Base-by-base conservation (phyloP, 1,284 basidiomycete species). In the Coniferiporia sulphurascens region DNA sequence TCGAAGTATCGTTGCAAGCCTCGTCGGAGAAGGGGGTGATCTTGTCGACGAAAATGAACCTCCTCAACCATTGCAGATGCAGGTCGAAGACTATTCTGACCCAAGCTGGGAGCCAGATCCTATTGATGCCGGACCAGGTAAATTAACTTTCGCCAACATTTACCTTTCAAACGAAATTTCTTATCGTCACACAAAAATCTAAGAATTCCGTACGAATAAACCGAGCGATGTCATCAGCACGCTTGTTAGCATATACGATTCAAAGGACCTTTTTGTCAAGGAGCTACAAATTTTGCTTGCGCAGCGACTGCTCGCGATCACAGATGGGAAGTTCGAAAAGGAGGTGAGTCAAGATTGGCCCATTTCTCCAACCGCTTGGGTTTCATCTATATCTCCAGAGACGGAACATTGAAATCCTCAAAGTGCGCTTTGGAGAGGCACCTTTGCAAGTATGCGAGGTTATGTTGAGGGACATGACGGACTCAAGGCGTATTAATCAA, bases 391-490 rank as follows among this genome's bases (percentile, higher is more conserved):
- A 17, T 43, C 7, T 43, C 6, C 64, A 96, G 92, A 84, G 95
- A 27, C 83, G 90, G 32, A 96, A 92, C 66, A 86, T 97, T 60
- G 94, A 97, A 71, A 90, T 95, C 54, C 75, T 98, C 62, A 98
- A 97, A 76, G 82, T 94, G 56, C 86, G 95, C 3, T 98, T 98
- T 66, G 95, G 95, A 19, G 95, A 98, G 68, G 81, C 86, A 1
- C 87, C 92, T 0, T 72, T 98, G 62, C 92, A 95, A 70, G 89
- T 93, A 1, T 96, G 94, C 76, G 95, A 98, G 70, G 93, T 98
- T 60, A 98, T 98, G 95, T 75, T 98, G 68, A 90, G 87, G 68
- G 95, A 98, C 71, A 90, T 98, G 84, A 88, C 91, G 5, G 94
- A 97, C 70, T 96, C 95, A 45, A 89, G 87, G 66, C 83, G 93